Evolutionary conservation across 768 basidiomycete genomes (phyloP), one percentile per base, ranked within the genome.

Genomic region (Pulveroboletus sp.): DNA sequence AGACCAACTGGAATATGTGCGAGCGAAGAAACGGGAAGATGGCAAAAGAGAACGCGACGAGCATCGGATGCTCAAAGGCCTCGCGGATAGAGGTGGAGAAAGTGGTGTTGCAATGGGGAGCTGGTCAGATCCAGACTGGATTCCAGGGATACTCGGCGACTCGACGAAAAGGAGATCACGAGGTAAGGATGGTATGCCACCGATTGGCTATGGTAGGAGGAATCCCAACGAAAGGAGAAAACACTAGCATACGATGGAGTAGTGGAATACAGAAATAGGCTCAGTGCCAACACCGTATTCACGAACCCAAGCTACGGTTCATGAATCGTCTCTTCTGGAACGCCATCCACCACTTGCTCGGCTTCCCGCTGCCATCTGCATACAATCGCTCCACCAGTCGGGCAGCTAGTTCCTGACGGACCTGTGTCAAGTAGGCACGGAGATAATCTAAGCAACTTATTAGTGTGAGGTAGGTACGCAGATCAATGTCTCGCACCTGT

Each of bases 271-370:
- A 55, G n/a, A 43, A 32, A 39, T 43, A 17, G 33, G 39, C 36
- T 54, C 45, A 38, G 45, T 35, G 32, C 37, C 31, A 11, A 42
- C 24, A 24, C 17, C 32, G 24, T 4, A 35, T 43, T 71, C 76
- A 87, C 63, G 79, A 78, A 51, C 82, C 84, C 66, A 92, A 68
- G 68, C 89, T 91, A 65, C 90, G 84, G 73, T 91, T 90, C 90
- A 93, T 93, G 80, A 93, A 93, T 24, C 90, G 82, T 65, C 94
- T 81, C 80, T 96, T 97, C 71, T 94, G 93, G 83, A 98, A 99
- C 18, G 90, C 89, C 92, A 97, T 95, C 96, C 96, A 99, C 96
- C 96, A 99, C 70, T 99, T 99, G 77, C 89, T 96, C 6, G 96
- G 94, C 67, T 90, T 94, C 50, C 86, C 86, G 4, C 89, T 86